Evolutionary conservation across 441 rosid species (phyloP).

Genomic region (Capsella rubella): DNA sequence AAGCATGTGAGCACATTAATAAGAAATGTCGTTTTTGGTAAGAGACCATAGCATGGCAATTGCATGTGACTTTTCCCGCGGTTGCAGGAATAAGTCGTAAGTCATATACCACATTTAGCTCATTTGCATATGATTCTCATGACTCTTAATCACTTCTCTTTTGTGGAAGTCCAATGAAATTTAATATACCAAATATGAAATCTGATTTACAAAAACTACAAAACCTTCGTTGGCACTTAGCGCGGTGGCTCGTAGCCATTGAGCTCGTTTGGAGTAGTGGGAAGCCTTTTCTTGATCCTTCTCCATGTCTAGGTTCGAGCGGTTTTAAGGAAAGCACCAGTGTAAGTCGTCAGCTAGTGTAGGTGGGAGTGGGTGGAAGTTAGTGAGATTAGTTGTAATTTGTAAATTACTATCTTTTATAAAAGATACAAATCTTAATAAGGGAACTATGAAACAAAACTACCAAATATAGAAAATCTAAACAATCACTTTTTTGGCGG

Average conservation of each 20-base stretch:
- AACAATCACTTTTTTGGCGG: not conserved
- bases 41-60: conserved; percentile 22
- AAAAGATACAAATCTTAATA: not conserved
- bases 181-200: not conserved
- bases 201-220: too few species aligned
- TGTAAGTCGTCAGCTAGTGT: too few species aligned
- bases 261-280: too few species aligned
- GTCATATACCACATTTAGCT: conserved; percentile 17
- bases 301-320: too few species aligned
- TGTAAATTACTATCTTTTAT: not conserved
- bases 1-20: conserved; percentile 36
- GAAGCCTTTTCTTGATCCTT: too few species aligned
- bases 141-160: not conserved
- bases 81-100: conserved; percentile 4
- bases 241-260: too few species aligned
- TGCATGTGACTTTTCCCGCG: conserved; percentile 38
- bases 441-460: not conserved
- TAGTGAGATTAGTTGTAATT: too few species aligned
- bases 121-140: not conserved
- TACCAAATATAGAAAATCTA: not conserved
- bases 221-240: too few species aligned
- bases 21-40: conserved; percentile 20
- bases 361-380: too few species aligned
- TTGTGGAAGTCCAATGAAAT: not conserved
- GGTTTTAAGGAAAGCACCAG: too few species aligned